A percentile compares a stretch with the other conserved stretches of the same genome.
These are phyloP conservation scores for Diplotaxis tenuifolia DNA, from an alignment of 345 rosid species.

Conservation along the genomic window DNA sequence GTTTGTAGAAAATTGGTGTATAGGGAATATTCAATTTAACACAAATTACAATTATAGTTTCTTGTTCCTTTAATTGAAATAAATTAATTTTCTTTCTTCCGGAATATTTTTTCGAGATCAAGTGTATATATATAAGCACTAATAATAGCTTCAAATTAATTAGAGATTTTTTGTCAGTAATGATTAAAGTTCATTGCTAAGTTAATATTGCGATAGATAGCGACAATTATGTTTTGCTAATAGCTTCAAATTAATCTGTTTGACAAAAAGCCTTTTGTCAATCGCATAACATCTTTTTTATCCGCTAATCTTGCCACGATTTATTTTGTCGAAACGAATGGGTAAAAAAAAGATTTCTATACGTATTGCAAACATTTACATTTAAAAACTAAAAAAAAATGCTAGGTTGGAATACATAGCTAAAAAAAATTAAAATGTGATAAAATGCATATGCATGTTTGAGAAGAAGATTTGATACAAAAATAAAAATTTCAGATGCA, in stretches of 20 bases:
- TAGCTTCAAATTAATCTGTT: neutral
- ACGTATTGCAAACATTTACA: constrained; percentile 11
- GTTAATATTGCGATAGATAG: neutral
- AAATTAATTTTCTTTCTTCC: constrained; percentile 1
- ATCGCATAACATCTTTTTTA: neutral
- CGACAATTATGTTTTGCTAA: neutral
- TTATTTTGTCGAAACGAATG: constrained; percentile 3
- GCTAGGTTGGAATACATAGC: constrained; percentile 39
- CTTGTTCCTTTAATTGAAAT: constrained; percentile 28
- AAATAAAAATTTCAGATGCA: constrained; percentile 33
- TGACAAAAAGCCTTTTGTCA: neutral
- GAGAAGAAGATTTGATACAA: neutral
- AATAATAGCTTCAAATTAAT: neutral
- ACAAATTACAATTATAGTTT: constrained; percentile 16
- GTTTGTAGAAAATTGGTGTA: no score
- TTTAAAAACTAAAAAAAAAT: constrained; percentile 30
- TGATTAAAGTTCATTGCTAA: neutral
- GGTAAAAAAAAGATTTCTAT: neutral
- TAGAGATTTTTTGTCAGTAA: neutral
- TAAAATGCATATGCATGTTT: neutral
- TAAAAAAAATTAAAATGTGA: constrained; percentile 20
- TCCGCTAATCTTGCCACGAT: constrained; percentile 2
- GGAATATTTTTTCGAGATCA: neutral
- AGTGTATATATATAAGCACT: neutral
- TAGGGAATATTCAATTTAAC: neutral